These are phyloP conservation scores for Rhizophora apiculata DNA, from an alignment of 345 rosid species.

Conservation along the genomic window DNA sequence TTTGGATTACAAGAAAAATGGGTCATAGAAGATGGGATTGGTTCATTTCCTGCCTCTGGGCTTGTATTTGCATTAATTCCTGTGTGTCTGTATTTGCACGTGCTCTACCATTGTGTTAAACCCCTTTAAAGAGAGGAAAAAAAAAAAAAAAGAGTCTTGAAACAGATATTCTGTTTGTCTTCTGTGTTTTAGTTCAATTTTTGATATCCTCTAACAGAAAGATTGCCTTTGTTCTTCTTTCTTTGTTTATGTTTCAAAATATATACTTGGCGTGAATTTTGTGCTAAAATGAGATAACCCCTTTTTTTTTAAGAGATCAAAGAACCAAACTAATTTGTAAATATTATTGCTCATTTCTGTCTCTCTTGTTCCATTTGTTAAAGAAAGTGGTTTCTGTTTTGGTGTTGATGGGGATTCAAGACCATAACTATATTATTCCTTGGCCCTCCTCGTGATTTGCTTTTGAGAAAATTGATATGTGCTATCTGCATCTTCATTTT, in stretches of 20 bases:
- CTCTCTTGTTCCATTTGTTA: neutral
- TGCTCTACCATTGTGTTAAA: neutral
- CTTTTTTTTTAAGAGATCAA: neutral
- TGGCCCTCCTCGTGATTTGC: no score
- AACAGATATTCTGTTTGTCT: neutral
- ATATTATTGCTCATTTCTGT: neutral
- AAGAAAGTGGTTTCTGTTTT: neutral
- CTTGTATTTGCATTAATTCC: neutral
- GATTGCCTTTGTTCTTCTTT: neutral
- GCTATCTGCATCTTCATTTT: neutral
- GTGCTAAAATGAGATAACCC: neutral
- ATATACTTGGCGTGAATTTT: neutral
- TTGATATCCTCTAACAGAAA: no score
- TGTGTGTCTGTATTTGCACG: neutral
- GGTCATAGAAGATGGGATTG: slow-evolving; percentile 2
- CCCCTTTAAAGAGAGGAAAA: neutral
- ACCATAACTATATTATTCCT: no score
- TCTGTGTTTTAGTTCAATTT: no score
- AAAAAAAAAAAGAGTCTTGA: neutral
- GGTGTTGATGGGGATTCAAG: no score
- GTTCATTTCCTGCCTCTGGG: neutral
- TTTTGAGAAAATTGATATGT: neutral
- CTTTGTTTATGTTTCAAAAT: neutral
- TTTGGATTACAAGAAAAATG: neutral
- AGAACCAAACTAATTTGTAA: neutral